Conservation (phyloP, 257 asterid genomes). For the Ajuga chamaepitys region DNA sequence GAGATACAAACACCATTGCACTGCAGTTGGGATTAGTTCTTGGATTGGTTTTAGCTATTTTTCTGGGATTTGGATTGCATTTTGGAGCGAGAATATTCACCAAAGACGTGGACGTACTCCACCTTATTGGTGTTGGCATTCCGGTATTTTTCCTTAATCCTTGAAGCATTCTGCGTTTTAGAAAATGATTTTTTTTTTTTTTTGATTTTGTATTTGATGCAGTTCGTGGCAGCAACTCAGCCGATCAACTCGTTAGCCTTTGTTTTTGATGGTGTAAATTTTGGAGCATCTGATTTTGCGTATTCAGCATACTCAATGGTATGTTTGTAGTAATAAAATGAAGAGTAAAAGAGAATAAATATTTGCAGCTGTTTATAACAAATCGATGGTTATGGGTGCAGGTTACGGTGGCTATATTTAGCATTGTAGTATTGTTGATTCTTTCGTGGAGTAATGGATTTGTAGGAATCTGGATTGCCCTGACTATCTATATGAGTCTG, state of each 20-base stretch:
- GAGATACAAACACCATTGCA: background rate
- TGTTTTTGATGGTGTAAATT: constrained; percentile 69
- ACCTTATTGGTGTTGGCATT: constrained; percentile 47
- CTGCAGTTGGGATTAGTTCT: constrained; percentile 62
- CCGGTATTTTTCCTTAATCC: constrained; percentile 38
- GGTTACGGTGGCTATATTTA: constrained; percentile 55
- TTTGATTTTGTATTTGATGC: background rate
- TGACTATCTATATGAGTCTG: constrained; percentile 53
- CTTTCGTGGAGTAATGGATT: constrained; percentile 43
- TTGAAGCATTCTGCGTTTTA: background rate
- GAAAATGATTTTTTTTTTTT: background rate
- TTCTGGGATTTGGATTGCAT: constrained; percentile 54
- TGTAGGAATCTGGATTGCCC: constrained; percentile 66
- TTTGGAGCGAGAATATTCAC: constrained; percentile 62
- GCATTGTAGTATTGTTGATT: constrained; percentile 45
- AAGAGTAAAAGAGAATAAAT: too few species aligned
- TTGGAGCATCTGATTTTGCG: constrained; percentile 70
- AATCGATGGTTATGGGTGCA: constrained; percentile 11
- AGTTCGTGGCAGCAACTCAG: constrained; percentile 74
- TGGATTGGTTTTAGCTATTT: constrained; percentile 43
- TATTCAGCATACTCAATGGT: constrained; percentile 66
- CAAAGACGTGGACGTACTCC: constrained; percentile 43
- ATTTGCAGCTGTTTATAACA: background rate
- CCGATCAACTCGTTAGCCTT: constrained; percentile 73
- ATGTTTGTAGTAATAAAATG: background rate